Evolutionary conservation across 2,329 filamentous ascomycete species (phyloP).

Genomic region (Fusarium sp.): DNA sequence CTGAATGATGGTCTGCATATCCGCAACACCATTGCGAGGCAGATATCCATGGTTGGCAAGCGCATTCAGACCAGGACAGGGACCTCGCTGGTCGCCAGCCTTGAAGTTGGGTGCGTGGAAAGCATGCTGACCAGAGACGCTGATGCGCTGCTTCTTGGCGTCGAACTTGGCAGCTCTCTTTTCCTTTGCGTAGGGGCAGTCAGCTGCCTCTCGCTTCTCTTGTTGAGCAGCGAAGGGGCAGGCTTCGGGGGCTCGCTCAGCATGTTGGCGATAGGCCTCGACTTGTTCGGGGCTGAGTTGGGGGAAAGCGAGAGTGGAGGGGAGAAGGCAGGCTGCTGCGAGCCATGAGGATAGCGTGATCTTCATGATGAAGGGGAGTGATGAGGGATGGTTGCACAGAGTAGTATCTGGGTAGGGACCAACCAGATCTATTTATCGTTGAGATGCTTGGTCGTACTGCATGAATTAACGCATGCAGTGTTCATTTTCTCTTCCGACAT

Average conservation of each 20-base stretch:
- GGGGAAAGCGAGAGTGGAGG: not conserved
- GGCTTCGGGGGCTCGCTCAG: not conserved
- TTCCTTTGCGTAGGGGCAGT: not conserved
- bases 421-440: not conserved
- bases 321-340: not conserved
- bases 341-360: not conserved
- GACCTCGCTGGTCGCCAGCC: conserved; percentile 9
- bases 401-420: accelerated
- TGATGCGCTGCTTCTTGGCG: conserved; percentile 9
- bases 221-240: conserved; percentile 1
- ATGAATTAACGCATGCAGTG: too few relatives aligned
- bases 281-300: conserved; percentile 2
- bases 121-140: not conserved
- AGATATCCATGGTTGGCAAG: conserved; percentile 15
- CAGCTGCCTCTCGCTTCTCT: not conserved
- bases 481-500: not conserved
- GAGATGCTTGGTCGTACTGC: accelerated
- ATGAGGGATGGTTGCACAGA: not conserved
- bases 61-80: conserved; percentile 13
- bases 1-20: conserved; percentile 6
- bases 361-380: not conserved
- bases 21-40: conserved; percentile 4
- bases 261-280: not conserved
- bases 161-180: conserved; percentile 7
- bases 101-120: conserved; percentile 6